Evolutionary conservation across 768 basidiomycete genomes (phyloP).

Genomic region (Calvatia gigantea): DNA sequence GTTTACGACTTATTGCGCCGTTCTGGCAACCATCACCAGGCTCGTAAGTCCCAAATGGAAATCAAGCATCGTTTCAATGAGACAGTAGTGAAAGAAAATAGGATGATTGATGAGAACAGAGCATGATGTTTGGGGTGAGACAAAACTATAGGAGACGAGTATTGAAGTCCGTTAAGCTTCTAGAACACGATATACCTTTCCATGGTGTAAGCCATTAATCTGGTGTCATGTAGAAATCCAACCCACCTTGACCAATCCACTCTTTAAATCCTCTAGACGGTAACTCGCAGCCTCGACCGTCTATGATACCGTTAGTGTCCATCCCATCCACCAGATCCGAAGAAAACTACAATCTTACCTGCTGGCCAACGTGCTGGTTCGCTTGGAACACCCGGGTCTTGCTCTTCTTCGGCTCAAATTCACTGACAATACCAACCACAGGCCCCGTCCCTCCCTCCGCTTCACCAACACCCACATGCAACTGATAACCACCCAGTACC

Average conservation of each 20-base stretch:
- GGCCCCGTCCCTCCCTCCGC: conserved; percentile 46
- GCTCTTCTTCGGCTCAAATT: conserved; percentile 83
- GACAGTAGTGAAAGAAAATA: not conserved
- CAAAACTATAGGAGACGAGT: no score
- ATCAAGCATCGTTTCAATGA: no score
- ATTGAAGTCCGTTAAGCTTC: conserved; percentile 27
- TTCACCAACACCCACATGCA: conserved; percentile 38
- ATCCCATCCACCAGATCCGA: not conserved
- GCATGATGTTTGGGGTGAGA: not conserved
- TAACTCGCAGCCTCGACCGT: conserved; percentile 81
- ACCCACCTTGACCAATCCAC: conserved; percentile 74
- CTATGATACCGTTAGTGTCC: conserved; percentile 18
- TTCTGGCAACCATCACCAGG: no score
- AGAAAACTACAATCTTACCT: conserved; percentile 44
- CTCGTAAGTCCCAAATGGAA: no score
- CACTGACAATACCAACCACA: conserved; percentile 71
- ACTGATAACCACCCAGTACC: conserved; percentile 72
- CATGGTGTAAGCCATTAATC: not conserved
- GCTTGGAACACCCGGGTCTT: conserved; percentile 86
- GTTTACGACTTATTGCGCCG: no score
- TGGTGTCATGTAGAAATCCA: conserved; percentile 11
- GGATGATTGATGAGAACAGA: not conserved
- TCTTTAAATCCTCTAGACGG: conserved; percentile 86
- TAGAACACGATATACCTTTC: conserved; percentile 38
- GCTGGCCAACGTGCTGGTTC: conserved; percentile 80